Percentiles rank a stretch among this genome's conserved stretches.
These are phyloP conservation scores for Incumbomyces delicatus DNA, from an alignment of 2,329 filamentous ascomycete genomes.

Conservation along the genomic window DNA sequence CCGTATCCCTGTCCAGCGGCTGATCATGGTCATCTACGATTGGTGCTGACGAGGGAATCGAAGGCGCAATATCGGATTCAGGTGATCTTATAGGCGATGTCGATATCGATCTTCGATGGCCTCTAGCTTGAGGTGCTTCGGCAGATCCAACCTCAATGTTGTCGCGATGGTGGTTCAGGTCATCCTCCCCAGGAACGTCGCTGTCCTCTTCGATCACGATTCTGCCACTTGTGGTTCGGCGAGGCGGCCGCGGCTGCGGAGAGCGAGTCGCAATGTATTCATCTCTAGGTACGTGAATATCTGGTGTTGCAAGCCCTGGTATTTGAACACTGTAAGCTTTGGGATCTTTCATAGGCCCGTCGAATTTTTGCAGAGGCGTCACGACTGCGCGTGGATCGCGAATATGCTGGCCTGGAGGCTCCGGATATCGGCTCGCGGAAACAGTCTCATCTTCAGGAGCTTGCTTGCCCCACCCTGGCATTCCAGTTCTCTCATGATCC, in stretches of 20 bases:
- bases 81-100: neutral
- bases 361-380: slow-evolving; percentile 1
- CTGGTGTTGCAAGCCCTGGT: neutral
- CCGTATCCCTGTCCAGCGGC: neutral
- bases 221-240: neutral
- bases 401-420: neutral
- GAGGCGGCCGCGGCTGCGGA: neutral
- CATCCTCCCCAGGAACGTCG: neutral
- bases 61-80: slow-evolving; percentile 1
- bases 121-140: neutral
- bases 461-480: neutral
- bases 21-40: neutral
- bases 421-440: neutral
- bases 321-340: neutral
- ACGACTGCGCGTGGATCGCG: neutral
- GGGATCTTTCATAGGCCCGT: neutral
- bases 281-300: neutral
- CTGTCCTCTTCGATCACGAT: slow-evolving; percentile 4
- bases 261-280: slow-evolving; percentile 4
- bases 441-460: neutral
- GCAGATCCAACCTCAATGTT: neutral
- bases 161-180: neutral
- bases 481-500: neutral
- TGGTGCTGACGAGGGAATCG: neutral
- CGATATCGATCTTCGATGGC: neutral